Percentiles rank a stretch among this genome's conserved stretches.
Evolutionary conservation across 169 alveolate species (phyloP).

Genomic region (Plasmodium inui): DNA sequence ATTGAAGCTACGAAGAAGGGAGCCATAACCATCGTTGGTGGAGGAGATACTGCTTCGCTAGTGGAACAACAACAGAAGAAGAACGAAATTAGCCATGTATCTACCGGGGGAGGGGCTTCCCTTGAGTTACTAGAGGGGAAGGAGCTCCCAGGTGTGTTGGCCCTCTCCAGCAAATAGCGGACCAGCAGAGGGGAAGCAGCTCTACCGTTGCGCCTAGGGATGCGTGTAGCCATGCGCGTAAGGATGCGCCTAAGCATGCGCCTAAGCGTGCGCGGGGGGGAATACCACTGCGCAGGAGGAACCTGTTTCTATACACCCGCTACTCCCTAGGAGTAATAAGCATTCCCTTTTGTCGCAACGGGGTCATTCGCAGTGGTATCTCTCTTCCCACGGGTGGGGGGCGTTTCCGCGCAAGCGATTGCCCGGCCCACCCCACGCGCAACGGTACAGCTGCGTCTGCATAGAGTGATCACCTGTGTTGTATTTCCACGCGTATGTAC

Average conservation of each 20-base stretch:
- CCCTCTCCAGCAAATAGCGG: constrained; percentile 84
- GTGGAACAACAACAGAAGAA: constrained; percentile 90
- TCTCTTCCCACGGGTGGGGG: background rate
- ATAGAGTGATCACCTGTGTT: background rate
- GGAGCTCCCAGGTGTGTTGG: constrained; percentile 96
- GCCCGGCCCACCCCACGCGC: background rate
- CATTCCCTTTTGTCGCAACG: background rate
- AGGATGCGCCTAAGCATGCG: too few relatives aligned
- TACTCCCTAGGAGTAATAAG: background rate
- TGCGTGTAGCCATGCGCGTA: too few relatives aligned
- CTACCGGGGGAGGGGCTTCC: constrained; percentile 99
- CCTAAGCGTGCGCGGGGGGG: too few relatives aligned
- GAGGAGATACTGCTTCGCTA: constrained; percentile 97
- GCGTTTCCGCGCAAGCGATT: background rate
- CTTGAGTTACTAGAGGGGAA: constrained; percentile 98
- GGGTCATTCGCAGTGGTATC: background rate
- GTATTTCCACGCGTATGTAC: background rate
- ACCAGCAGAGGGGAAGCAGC: background rate
- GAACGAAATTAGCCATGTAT: constrained; percentile 93
- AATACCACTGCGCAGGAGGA: too few relatives aligned
- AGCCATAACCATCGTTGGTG: constrained; percentile 94
- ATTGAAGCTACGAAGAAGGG: constrained; percentile 94
- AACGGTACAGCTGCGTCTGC: background rate
- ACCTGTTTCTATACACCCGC: background rate
- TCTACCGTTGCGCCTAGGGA: background rate